Conservation (phyloP, 2,329 filamentous ascomycete genomes). For the Epichloe sibirici region DNA sequence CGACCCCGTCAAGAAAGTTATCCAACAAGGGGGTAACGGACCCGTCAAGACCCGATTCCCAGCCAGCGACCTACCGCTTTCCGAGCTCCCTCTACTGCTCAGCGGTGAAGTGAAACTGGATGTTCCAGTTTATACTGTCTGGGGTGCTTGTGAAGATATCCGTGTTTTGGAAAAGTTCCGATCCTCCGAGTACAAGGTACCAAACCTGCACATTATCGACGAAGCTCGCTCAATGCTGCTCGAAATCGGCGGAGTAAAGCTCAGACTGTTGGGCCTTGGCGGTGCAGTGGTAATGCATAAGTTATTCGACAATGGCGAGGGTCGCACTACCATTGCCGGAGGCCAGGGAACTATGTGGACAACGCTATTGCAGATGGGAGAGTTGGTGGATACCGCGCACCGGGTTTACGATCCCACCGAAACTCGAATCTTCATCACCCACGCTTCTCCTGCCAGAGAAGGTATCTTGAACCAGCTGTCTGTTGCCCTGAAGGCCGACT, state of each 20-base stretch:
- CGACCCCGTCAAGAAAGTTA: conserved; percentile 60
- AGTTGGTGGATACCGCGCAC: conserved; percentile 94
- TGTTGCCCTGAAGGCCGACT: conserved; percentile 93
- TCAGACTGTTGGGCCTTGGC: conserved; percentile 83
- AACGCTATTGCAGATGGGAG: conserved; percentile 92
- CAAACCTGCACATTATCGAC: conserved; percentile 95
- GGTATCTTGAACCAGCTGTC: conserved; percentile 96
- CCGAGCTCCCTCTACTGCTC: conserved; percentile 81
- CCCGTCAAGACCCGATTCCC: conserved; percentile 79
- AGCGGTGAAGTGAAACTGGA: conserved; percentile 83
- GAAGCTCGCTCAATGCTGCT: conserved; percentile 93
- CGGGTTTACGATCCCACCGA: conserved; percentile 97
- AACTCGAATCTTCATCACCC: conserved; percentile 91
- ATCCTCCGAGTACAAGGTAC: conserved; percentile 94
- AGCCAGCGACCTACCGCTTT: conserved; percentile 74
- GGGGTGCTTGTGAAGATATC: conserved; percentile 98
- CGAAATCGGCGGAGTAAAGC: conserved; percentile 90
- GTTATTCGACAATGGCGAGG: conserved; percentile 96
- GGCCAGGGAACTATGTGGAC: conserved; percentile 99
- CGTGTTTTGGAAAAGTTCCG: conserved; percentile 94
- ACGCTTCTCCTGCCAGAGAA: conserved; percentile 91
- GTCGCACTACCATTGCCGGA: conserved; percentile 92
- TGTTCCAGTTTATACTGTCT: conserved; percentile 95
- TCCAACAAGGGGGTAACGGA: conserved; percentile 53
- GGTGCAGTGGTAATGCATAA: conserved; percentile 99